Base-by-base conservation (phyloP, 805 yeast species). In the Zygosaccharomyces siamensis region DNA sequence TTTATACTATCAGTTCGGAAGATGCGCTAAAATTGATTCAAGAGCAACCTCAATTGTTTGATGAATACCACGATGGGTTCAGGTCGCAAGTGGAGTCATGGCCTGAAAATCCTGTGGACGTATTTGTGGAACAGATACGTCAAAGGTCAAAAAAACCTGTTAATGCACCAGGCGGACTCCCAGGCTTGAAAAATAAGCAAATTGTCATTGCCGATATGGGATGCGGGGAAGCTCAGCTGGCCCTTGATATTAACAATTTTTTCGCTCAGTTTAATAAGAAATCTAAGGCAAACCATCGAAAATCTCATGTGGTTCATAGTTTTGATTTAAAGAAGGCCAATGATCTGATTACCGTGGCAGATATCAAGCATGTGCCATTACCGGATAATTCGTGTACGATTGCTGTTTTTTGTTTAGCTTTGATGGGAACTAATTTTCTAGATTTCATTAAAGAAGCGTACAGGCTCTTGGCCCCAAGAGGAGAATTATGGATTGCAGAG, bases 101-200 rank as follows among this genome's bases (percentile, higher is more conserved):
- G 99, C 99, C 99, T 2, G 97, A 92, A 69, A 93, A 93, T 61
- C 99, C 99, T 0, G 96, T 93, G n/a, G 85, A 89, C 68, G 84
- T 85, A 2, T 86, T 89, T 69, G 90, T 88, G 1, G 72, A 79
- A 7, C 87, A 85, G 59, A 75, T 93, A 48, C 79, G 79, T 51
- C 62, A 67, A 26, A 73, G 89, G 59, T 72, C 81, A 1, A 65
- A 73, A 10, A 84, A 77, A 60, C 82, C 84, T n/a, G 80, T 89
- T 4, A 88, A 85, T 66, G 96, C 97, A 0, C 98, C 98, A 3
- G 98, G 98, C 55, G 98, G 97, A 2, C 75, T 90, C 47, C 97
- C 97, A 1, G 95, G 93, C 16, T 63, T 81, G 33, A 67, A 64
- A 6, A 59, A 59, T 14, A 78, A 74, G 40, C 76, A 77, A 50